These are phyloP conservation scores for Penicillium maclennaniae DNA, from an alignment of 495 filamentous ascomycete genomes.

Conservation along the genomic window DNA sequence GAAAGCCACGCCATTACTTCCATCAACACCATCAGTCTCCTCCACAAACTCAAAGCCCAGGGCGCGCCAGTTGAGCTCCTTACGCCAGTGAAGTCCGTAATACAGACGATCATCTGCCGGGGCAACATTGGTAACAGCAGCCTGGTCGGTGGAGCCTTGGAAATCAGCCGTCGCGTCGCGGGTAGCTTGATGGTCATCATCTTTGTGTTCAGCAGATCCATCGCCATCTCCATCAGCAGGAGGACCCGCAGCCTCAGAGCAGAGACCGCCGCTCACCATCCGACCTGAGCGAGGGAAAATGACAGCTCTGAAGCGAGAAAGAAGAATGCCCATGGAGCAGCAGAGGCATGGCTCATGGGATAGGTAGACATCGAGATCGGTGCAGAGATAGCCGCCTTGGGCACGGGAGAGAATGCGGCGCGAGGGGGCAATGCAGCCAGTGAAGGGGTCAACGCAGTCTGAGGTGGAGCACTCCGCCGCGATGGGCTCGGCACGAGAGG, in stretches of 20 bases:
- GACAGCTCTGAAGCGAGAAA: slow-evolving; percentile 80
- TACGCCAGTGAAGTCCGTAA: slow-evolving; percentile 88
- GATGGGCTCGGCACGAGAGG: neutral
- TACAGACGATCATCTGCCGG: slow-evolving; percentile 41
- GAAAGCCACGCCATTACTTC: slow-evolving; percentile 6
- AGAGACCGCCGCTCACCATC: slow-evolving; percentile 37
- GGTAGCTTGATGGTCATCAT: neutral
- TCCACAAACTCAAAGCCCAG: slow-evolving; percentile 76
- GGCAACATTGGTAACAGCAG: neutral
- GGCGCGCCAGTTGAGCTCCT: slow-evolving; percentile 91
- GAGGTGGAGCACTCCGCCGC: neutral
- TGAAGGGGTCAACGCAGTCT: neutral
- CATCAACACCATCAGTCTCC: slow-evolving; percentile 10
- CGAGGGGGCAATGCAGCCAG: neutral
- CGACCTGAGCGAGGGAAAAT: slow-evolving; percentile 63
- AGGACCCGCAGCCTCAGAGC: slow-evolving; percentile 34
- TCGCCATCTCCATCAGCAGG: slow-evolving; percentile 7
- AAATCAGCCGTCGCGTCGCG: neutral
- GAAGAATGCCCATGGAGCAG: slow-evolving; percentile 93
- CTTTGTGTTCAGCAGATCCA: neutral
- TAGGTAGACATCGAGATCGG: slow-evolving; percentile 83
- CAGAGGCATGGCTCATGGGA: slow-evolving; percentile 94
- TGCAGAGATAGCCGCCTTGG: slow-evolving; percentile 87
- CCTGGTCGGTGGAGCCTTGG: neutral
- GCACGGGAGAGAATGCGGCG: slow-evolving; percentile 39